Conservation (phyloP, 805 yeast species). For the Maudiozyma turicensis region DNA sequence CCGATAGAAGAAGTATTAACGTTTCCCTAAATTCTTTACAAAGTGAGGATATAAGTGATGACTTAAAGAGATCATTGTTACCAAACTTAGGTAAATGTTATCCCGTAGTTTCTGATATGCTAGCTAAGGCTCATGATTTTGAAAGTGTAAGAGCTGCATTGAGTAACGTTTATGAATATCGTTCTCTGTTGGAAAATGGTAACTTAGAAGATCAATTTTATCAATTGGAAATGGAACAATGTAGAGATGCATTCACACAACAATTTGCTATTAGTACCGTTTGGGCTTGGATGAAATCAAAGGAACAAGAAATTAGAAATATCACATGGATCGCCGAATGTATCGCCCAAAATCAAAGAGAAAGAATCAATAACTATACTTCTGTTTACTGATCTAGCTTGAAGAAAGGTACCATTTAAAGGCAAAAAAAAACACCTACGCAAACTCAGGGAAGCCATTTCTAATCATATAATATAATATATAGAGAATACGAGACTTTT, state of each 20-base stretch:
- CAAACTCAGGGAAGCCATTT: background rate
- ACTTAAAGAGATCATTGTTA: conserved; percentile 62
- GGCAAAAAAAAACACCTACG: background rate
- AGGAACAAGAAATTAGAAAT: conserved; percentile 94
- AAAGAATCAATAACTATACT: conserved; percentile 83
- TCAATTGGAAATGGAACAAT: conserved; percentile 81
- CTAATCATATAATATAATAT: background rate
- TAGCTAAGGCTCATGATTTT: conserved; percentile 69
- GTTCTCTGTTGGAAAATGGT: conserved; percentile 41
- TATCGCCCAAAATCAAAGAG: conserved; percentile 96
- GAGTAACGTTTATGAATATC: conserved; percentile 56
- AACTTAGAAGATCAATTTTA: conserved; percentile 92
- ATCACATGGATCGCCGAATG: conserved; percentile 99
- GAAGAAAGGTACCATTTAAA: background rate
- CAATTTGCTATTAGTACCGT: conserved; percentile 84
- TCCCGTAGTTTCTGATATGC: conserved; percentile 52
- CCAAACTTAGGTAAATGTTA: conserved; percentile 79
- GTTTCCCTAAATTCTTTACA: conserved; percentile 78
- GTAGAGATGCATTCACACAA: conserved; percentile 90
- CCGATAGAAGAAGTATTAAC: conserved; percentile 89
- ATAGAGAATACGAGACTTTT: background rate
- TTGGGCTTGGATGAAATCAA: conserved; percentile 95
- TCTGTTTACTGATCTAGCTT: conserved; percentile 50
- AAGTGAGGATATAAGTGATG: conserved; percentile 38
- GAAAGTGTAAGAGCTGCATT: conserved; percentile 69